Evolutionary conservation across 1,284 basidiomycete species (phyloP).

Genomic region (Vanrija humicola): DNA sequence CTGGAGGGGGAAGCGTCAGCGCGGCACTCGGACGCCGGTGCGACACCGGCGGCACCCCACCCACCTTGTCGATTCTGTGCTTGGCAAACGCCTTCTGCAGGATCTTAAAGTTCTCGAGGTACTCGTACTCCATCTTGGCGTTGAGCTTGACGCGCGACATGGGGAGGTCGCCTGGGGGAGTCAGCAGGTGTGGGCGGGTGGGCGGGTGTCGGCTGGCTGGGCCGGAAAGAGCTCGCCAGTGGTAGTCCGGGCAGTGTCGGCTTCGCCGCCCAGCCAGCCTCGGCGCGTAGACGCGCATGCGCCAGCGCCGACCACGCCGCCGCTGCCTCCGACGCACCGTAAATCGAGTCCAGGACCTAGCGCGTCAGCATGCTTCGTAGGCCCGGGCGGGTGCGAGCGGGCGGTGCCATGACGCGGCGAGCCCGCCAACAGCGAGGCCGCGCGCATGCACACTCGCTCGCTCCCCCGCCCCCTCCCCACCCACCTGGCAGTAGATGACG

Average conservation of each 20-base stretch:
- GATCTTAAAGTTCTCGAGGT: conserved; percentile 90
- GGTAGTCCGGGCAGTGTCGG: too few relatives aligned
- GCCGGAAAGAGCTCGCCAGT: background rate
- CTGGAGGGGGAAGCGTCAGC: conserved; percentile 48
- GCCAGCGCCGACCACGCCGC: too few relatives aligned
- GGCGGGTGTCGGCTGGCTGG: too few relatives aligned
- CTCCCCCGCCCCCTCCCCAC: conserved; percentile 6
- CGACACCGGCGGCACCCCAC: conserved; percentile 28
- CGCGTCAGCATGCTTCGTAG: conserved; percentile 2
- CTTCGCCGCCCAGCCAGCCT: too few relatives aligned
- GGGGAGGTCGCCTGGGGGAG: conserved; percentile 66
- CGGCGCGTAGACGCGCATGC: too few relatives aligned
- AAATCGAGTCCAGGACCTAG: conserved; percentile 83
- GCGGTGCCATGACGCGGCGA: too few relatives aligned
- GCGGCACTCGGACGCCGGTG: background rate
- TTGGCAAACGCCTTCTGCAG: conserved; percentile 82
- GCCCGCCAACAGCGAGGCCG: background rate
- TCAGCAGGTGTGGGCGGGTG: background rate
- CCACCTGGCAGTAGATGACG: conserved; percentile 76
- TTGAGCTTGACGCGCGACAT: conserved; percentile 87
- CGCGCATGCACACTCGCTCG: background rate
- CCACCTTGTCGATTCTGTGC: conserved; percentile 88
- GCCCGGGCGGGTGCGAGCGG: background rate
- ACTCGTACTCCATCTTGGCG: conserved; percentile 95
- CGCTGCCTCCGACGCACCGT: conserved; percentile 57